phyloP scores from a whole-genome alignment of 805 yeast species.

The Yamadazyma phyllophila region DNA sequence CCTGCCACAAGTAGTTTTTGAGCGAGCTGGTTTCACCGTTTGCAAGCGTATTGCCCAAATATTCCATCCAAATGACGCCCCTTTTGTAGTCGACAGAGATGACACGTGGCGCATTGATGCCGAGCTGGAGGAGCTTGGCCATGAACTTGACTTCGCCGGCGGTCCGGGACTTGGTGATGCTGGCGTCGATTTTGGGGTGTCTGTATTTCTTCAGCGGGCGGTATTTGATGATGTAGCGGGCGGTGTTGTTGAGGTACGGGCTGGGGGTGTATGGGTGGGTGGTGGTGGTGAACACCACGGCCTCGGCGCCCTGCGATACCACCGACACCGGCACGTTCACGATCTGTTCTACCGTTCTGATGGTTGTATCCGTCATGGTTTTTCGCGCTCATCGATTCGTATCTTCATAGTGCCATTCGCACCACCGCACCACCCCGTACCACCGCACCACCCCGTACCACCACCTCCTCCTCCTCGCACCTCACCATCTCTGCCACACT shows the following conservation, averaged over 20 bases:
- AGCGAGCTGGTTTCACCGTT: slow-evolving; percentile 58
- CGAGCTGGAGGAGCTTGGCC: slow-evolving; percentile 51
- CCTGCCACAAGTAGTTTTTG: slow-evolving; percentile 71
- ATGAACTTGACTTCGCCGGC: slow-evolving; percentile 79
- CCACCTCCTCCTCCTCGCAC: too few relatives aligned
- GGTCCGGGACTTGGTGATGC: slow-evolving; percentile 77
- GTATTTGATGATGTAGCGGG: slow-evolving; percentile 66
- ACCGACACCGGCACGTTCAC: slow-evolving; percentile 50
- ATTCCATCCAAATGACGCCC: slow-evolving; percentile 90
- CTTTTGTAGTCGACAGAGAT: slow-evolving; percentile 71
- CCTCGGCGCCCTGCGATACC: slow-evolving; percentile 90
- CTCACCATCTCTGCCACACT: too few relatives aligned
- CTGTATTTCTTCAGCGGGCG: slow-evolving; percentile 91
- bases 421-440: too few relatives aligned
- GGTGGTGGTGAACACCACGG: slow-evolving; percentile 63
- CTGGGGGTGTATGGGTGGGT: slow-evolving; percentile 61
- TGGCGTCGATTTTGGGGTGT: slow-evolving; percentile 76
- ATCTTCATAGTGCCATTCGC: too few relatives aligned
- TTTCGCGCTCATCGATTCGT: too few relatives aligned
- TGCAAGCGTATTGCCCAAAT: slow-evolving; percentile 55
- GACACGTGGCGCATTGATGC: slow-evolving; percentile 68
- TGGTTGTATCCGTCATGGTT: slow-evolving; percentile 54
- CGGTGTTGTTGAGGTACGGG: slow-evolving; percentile 23
- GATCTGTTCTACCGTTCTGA: slow-evolving; percentile 41
- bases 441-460: too few relatives aligned